These are phyloP conservation scores for Acacia confusa DNA, from an alignment of 306 rosid genomes.

Conservation along the genomic window DNA sequence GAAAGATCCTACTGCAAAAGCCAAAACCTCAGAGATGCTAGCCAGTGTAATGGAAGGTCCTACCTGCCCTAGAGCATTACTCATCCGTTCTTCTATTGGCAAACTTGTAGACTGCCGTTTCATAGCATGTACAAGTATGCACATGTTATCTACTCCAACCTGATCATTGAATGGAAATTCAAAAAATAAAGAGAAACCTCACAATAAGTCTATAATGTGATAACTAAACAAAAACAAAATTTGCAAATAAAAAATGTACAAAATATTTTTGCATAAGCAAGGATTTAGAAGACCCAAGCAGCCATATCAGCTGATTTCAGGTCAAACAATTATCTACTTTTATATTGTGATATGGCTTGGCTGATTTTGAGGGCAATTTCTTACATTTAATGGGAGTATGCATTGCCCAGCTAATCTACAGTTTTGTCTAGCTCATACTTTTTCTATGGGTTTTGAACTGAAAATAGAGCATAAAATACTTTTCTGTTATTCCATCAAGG, in stretches of 20 bases:
- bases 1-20: conserved; percentile 93
- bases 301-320: conserved; percentile 1
- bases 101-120: conserved; percentile 72
- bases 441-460: neutral
- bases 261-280: neutral
- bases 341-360: neutral
- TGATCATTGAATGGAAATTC: conserved; percentile 42
- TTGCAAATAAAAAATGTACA: neutral
- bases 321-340: neutral
- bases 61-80: conserved; percentile 88
- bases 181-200: conserved; percentile 22
- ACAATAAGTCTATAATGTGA: conserved; percentile 18
- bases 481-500: neutral
- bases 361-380: neutral
- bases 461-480: neutral
- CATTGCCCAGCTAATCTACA: neutral
- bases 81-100: conserved; percentile 75
- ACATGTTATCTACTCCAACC: conserved; percentile 99
- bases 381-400: neutral
- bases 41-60: conserved; percentile 97
- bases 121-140: conserved; percentile 90
- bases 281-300: neutral
- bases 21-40: conserved; percentile 86
- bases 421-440: neutral
- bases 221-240: neutral